Percentiles rank a stretch among this genome's conserved stretches.
Evolutionary conservation across 257 asterid species (phyloP).

Genomic region (Jaltomata sinuosa): DNA sequence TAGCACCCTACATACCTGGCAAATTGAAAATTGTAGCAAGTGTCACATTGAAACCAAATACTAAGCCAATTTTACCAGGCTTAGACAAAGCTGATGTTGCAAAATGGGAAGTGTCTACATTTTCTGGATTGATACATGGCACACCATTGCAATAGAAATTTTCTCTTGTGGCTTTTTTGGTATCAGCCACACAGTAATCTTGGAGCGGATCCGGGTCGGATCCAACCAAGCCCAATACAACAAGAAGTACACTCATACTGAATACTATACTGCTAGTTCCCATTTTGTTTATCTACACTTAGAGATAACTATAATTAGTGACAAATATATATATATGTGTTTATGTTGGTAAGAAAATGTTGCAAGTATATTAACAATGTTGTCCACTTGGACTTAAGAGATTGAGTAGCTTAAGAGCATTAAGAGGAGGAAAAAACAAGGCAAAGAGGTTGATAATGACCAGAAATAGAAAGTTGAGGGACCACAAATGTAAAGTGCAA

Average conservation of each 20-base stretch:
- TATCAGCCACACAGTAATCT: slow-evolving; percentile 49
- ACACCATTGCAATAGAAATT: slow-evolving; percentile 21
- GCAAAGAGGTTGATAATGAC: slow-evolving; percentile 18
- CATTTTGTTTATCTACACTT: slow-evolving; percentile 19
- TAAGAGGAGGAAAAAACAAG: slow-evolving; percentile 26
- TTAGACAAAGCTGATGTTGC: slow-evolving; percentile 44
- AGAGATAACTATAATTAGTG: not conserved
- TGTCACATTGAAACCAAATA: slow-evolving; percentile 31
- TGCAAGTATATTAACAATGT: not conserved
- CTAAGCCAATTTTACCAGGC: slow-evolving; percentile 25
- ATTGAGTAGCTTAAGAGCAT: slow-evolving; percentile 61
- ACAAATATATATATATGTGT: not conserved
- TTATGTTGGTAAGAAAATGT: not conserved
- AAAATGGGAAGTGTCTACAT: slow-evolving; percentile 33
- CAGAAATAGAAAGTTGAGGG: not conserved
- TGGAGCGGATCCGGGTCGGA: slow-evolving; percentile 51
- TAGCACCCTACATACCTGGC: not conserved
- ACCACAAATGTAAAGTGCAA: not conserved
- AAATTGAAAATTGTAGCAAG: slow-evolving; percentile 13
- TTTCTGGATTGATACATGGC: slow-evolving; percentile 45
- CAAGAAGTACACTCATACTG: not conserved
- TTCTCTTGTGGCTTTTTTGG: not conserved
- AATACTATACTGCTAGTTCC: slow-evolving; percentile 8
- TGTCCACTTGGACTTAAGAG: slow-evolving; percentile 15
- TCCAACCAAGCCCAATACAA: not conserved